phyloP scores from a whole-genome alignment of 805 yeast genomes.

The Saturnispora zaruensis region DNA sequence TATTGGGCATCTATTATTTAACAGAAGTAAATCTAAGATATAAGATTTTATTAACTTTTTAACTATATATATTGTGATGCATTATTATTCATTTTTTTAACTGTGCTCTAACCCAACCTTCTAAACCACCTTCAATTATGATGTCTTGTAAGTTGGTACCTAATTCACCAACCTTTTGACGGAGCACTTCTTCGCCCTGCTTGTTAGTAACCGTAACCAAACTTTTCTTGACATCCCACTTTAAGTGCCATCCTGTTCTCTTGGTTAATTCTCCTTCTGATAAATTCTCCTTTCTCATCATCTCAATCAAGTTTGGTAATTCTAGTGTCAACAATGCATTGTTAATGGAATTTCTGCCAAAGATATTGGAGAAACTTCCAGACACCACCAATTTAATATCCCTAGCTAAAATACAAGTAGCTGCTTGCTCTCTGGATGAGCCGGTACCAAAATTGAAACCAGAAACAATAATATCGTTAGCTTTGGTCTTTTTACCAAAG shows the following conservation, averaged over 20 bases:
- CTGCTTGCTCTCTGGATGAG: conserved; percentile 98
- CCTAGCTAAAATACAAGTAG: conserved; percentile 92
- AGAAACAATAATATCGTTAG: conserved; percentile 79
- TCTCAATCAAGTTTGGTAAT: conserved; percentile 76
- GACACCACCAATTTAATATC: conserved; percentile 90
- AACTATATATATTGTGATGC: not conserved
- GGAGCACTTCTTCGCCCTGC: conserved; percentile 51
- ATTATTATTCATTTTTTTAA: conserved; percentile 27
- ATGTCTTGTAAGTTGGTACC: conserved; percentile 95
- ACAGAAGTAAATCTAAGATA: not conserved
- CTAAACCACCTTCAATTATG: conserved; percentile 94
- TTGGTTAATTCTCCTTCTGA: conserved; percentile 62
- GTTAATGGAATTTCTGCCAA: conserved; percentile 91
- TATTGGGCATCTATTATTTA: no score
- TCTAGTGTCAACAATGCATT: conserved; percentile 91
- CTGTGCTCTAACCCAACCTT: conserved; percentile 92
- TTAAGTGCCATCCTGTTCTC: conserved; percentile 89
- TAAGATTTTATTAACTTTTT: not conserved
- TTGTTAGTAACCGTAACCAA: conserved; percentile 70
- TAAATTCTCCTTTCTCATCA: conserved; percentile 43
- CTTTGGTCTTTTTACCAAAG: conserved; percentile 67
- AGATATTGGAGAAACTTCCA: conserved; percentile 96
- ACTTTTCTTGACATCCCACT: conserved; percentile 87
- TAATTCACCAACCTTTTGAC: conserved; percentile 89
- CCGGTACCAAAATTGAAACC: conserved; percentile 99